phyloP scores from a whole-genome alignment of 2,329 filamentous ascomycete species.

The Penicillium hordei region DNA sequence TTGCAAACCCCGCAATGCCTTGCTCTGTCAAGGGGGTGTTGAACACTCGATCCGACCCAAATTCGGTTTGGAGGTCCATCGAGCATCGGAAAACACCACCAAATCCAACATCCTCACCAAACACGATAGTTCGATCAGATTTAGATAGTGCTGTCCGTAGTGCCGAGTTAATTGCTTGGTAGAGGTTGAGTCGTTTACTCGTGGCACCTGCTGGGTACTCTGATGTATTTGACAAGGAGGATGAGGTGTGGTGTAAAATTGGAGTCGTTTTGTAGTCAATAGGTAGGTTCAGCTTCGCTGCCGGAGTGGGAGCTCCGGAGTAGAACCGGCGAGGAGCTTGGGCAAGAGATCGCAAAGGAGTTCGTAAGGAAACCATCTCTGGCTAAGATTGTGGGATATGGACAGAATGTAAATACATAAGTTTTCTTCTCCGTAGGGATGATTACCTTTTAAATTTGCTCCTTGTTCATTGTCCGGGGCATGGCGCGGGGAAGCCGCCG shows the following conservation, averaged over 20 bases:
- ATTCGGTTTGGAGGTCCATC: conserved; percentile 84
- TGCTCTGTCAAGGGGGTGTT: conserved; percentile 95
- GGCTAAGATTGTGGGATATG: background rate
- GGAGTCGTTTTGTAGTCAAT: conserved; percentile 83
- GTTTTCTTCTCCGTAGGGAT: background rate
- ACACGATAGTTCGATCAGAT: conserved; percentile 84
- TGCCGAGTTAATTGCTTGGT: conserved; percentile 90
- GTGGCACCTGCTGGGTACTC: conserved; percentile 71
- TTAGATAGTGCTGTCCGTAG: conserved; percentile 76
- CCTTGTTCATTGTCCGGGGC: conserved; percentile 21
- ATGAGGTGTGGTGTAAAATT: conserved; percentile 76
- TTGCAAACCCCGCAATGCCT: conserved; percentile 89
- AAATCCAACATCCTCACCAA: conserved; percentile 96
- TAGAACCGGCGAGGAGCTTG: conserved; percentile 39
- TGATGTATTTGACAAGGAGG: conserved; percentile 66
- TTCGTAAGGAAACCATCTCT: conserved; percentile 19
- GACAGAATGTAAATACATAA: background rate
- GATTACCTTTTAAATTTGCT: conserved; percentile 14
- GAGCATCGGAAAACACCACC: conserved; percentile 95
- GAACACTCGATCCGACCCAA: conserved; percentile 86
- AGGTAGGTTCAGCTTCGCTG: conserved; percentile 73
- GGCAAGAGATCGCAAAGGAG: conserved; percentile 18
- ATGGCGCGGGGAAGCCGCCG: conserved; percentile 27
- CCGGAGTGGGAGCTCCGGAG: conserved; percentile 46
- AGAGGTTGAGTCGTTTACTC: conserved; percentile 87